Conservation (phyloP, 805 yeast species). For the Barnettozyma sucrosica region DNA sequence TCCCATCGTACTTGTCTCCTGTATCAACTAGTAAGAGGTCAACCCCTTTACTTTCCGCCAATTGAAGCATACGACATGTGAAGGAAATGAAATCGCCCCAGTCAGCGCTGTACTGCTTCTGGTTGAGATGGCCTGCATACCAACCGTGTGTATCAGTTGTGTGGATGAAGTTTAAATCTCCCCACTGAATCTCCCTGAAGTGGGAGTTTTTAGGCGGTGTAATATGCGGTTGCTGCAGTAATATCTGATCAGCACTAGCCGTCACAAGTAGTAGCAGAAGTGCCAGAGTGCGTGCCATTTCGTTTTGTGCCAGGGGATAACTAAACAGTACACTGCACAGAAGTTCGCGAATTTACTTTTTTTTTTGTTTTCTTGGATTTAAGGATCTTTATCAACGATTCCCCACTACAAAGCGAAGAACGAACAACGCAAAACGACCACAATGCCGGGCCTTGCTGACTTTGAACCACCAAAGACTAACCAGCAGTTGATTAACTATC, state of each 20-base stretch:
- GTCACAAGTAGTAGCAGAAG: neutral
- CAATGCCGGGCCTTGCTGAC: constrained; percentile 5
- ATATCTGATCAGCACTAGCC: constrained; percentile 9
- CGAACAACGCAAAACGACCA: neutral
- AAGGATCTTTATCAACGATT: neutral
- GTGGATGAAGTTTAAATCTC: constrained; percentile 77
- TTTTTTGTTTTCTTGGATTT: neutral
- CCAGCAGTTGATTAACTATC: constrained; percentile 16
- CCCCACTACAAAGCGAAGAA: neutral
- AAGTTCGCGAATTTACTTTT: neutral
- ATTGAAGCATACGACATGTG: constrained; percentile 40
- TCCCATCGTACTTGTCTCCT: constrained; percentile 94
- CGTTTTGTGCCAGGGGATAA: neutral
- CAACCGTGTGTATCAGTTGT: constrained; percentile 98
- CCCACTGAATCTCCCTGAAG: constrained; percentile 55
- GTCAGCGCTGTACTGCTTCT: constrained; percentile 69
- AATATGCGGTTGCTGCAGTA: constrained; percentile 25
- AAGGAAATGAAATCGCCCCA: constrained; percentile 92
- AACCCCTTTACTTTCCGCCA: constrained; percentile 39
- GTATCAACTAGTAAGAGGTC: constrained; percentile 78
- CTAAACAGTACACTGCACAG: too few species aligned
- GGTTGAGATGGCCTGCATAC: constrained; percentile 86
- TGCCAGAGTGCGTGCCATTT: neutral
- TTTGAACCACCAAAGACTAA: constrained; percentile 4
- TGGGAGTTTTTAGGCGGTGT: constrained; percentile 29